A percentile compares a stretch with the other conserved stretches of the same genome.
Conservation (phyloP, 1,284 basidiomycete genomes). For the Pascua sp. region DNA sequence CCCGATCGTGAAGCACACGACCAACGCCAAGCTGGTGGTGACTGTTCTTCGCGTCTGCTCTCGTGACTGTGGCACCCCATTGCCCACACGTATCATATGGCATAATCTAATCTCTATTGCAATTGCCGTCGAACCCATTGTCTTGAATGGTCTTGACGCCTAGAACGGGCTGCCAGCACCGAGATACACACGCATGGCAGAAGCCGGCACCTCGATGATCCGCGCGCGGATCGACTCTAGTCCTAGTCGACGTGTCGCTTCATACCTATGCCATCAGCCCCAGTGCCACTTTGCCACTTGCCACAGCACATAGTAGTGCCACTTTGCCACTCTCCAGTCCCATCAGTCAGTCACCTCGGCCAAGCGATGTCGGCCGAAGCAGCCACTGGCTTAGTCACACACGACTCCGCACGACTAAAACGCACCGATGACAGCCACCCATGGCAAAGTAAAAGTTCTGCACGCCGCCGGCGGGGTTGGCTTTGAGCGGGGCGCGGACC, state of each 20-base stretch:
- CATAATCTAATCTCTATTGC: neutral
- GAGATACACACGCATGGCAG: constrained; percentile 45
- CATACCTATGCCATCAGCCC: constrained; percentile 30
- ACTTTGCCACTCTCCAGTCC: neutral
- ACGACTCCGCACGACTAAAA: neutral
- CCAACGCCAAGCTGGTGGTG: neutral
- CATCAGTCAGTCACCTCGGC: neutral
- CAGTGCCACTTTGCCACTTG: neutral
- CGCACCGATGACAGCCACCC: constrained; percentile 49
- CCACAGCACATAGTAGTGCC: no score
- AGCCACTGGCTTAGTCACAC: neutral
- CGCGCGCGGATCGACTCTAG: constrained; percentile 44
- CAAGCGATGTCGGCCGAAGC: neutral
- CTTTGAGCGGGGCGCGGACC: constrained; percentile 38
- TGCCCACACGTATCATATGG: neutral
- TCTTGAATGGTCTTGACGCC: neutral
- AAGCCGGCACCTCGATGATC: constrained; percentile 49
- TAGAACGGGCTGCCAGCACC: constrained; percentile 48
- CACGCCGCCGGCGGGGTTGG: constrained; percentile 24
- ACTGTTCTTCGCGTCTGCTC: neutral
- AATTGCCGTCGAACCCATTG: no score
- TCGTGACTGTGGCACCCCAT: neutral
- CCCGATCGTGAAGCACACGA: no score
- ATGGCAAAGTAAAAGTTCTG: constrained; percentile 49
- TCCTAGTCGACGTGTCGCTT: constrained; percentile 47